Evolutionary conservation across 108 stramenopile genomes (phyloP).

Genomic region (Conticribra guillardii): DNA sequence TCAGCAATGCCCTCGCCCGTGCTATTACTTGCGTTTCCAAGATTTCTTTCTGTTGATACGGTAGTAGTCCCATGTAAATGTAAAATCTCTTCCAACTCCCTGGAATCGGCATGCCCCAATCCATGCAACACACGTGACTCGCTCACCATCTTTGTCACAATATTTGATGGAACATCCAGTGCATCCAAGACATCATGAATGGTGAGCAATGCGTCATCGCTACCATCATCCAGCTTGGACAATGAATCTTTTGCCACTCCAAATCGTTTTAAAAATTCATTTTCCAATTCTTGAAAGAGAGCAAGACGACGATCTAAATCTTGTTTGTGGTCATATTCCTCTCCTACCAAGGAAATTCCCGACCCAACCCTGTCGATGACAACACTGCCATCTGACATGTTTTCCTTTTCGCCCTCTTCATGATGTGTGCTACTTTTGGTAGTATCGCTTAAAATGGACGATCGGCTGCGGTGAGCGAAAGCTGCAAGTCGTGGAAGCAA

Average conservation of each 20-base stretch:
- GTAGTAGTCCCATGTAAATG: conserved; percentile 13
- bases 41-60: not conserved
- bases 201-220: not conserved
- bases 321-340: conserved; percentile 24
- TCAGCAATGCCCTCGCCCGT: too few species aligned
- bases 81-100: conserved; percentile 32
- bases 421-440: conserved; percentile 4
- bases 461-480: conserved; percentile 34
- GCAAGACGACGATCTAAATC: conserved; percentile 43
- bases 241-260: conserved; percentile 27
- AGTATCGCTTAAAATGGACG: conserved; percentile 8
- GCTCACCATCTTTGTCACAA: conserved; percentile 60
- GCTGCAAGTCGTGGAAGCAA: conserved; percentile 56
- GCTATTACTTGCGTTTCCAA: too few species aligned
- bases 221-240: conserved; percentile 1
- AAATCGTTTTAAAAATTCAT: conserved; percentile 53
- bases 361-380: not conserved
- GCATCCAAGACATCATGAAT: conserved; percentile 50
- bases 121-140: conserved; percentile 47
- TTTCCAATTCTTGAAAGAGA: conserved; percentile 41
- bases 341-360: not conserved
- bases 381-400: too few species aligned
- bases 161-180: conserved; percentile 56
- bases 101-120: conserved; percentile 41
- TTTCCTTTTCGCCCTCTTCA: not conserved